Evolutionary conservation across 2,329 filamentous ascomycete species (phyloP).

Genomic region (Mycosphaerelloides madeirae): DNA sequence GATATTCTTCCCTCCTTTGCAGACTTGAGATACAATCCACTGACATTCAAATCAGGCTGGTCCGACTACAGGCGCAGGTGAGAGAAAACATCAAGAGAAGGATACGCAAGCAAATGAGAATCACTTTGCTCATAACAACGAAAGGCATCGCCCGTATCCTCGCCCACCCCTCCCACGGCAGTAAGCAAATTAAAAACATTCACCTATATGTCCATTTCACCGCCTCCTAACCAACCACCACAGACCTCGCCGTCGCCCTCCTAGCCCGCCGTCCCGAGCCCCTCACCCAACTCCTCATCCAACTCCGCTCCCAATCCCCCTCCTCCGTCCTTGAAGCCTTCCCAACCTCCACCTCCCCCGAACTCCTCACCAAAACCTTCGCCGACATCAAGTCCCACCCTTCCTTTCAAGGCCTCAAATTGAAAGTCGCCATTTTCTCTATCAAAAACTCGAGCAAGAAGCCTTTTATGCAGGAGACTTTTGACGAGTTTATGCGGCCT

Average conservation of each 20-base stretch:
- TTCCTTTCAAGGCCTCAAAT: slow-evolving; percentile 48
- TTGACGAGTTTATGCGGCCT: slow-evolving; percentile 45
- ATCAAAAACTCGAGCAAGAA: slow-evolving; percentile 54
- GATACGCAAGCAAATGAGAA: background rate
- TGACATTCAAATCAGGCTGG: slow-evolving; percentile 29
- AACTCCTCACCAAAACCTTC: slow-evolving; percentile 47
- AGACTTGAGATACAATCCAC: no score
- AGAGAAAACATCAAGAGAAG: slow-evolving; percentile 1
- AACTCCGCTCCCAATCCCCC: slow-evolving; percentile 39
- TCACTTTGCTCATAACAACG: background rate
- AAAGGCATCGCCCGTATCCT: slow-evolving; percentile 53
- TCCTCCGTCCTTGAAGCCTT: slow-evolving; percentile 49
- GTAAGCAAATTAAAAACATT: no score
- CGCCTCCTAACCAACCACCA: no score
- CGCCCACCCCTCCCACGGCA: slow-evolving; percentile 48
- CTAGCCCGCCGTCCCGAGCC: slow-evolving; percentile 48
- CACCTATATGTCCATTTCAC: no score
- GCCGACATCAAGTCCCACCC: slow-evolving; percentile 45
- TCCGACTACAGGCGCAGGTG: slow-evolving; percentile 35
- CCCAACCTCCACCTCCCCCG: slow-evolving; percentile 45
- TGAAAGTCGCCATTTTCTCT: slow-evolving; percentile 50
- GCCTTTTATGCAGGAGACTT: slow-evolving; percentile 52
- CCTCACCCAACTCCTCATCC: slow-evolving; percentile 41
- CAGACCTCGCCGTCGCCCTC: slow-evolving; percentile 53
- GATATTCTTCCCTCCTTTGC: no score